Conservation (phyloP, 2,329 filamentous ascomycete species). For the Cryphonectria naterciae region DNA sequence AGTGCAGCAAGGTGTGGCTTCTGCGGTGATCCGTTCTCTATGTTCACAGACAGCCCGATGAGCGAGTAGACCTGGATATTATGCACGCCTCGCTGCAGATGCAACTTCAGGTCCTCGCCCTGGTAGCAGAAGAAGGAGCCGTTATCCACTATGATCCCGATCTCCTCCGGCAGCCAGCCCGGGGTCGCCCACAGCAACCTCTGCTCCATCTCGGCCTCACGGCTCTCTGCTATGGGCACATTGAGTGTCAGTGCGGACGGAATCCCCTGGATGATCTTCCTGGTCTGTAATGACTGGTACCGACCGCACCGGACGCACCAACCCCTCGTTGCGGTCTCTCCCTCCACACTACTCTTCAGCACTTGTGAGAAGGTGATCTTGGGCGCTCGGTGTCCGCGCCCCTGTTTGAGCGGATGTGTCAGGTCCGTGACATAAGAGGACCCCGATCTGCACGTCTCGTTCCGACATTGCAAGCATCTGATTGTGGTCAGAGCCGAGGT, state of each 20-base stretch:
- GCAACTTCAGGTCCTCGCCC: slow-evolving; percentile 82
- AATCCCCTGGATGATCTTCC: slow-evolving; percentile 81
- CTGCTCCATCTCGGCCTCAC: slow-evolving; percentile 62
- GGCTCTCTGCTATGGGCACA: slow-evolving; percentile 63
- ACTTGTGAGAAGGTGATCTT: slow-evolving; percentile 82
- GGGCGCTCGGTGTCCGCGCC: slow-evolving; percentile 54
- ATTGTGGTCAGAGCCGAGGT: slow-evolving; percentile 76
- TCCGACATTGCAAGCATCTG: slow-evolving; percentile 82
- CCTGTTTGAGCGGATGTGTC: slow-evolving; percentile 68
- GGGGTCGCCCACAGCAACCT: slow-evolving; percentile 85
- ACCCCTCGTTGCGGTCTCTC: slow-evolving; percentile 84
- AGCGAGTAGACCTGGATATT: slow-evolving; percentile 89
- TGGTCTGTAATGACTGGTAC: slow-evolving; percentile 85
- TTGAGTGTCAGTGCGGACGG: slow-evolving; percentile 90
- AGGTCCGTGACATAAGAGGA: slow-evolving; percentile 85
- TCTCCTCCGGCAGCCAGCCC: slow-evolving; percentile 90
- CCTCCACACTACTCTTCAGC: slow-evolving; percentile 88
- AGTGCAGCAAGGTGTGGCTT: slow-evolving; percentile 90
- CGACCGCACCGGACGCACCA: slow-evolving; percentile 92
- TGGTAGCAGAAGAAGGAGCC: slow-evolving; percentile 96
- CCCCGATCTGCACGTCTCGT: slow-evolving; percentile 80
- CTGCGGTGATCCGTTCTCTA: slow-evolving; percentile 82
- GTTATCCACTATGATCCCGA: slow-evolving; percentile 87
- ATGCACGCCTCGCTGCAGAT: slow-evolving; percentile 77
- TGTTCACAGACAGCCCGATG: slow-evolving; percentile 86